Conservation (phyloP, 78 protist genomes). For the Pigoraptor vietnamica region DNA sequence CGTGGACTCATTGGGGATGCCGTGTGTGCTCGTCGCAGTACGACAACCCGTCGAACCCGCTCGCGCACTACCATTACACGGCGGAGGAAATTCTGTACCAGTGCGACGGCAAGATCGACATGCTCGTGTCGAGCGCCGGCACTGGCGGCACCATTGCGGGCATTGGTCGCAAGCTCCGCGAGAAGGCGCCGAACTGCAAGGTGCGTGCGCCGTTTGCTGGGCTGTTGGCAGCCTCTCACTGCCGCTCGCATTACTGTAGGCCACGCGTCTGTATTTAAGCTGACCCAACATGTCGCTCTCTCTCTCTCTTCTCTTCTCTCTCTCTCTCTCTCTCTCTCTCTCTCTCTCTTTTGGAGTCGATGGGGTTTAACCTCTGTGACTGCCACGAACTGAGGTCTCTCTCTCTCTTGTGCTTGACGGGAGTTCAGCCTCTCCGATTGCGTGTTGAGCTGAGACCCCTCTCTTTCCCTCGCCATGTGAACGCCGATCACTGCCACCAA, state of each 20-base stretch:
- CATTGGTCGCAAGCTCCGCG: slow-evolving; percentile 76
- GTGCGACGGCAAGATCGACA: slow-evolving; percentile 69
- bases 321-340: no score
- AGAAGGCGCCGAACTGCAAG: slow-evolving; percentile 49
- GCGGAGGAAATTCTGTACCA: slow-evolving; percentile 86
- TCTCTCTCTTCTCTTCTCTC: no score
- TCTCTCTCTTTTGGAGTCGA: no score
- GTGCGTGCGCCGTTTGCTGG: no score
- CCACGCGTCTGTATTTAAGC: not conserved
- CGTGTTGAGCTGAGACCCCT: no score
- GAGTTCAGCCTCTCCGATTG: no score
- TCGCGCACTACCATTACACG: slow-evolving; percentile 87
- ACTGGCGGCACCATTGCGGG: slow-evolving; percentile 96
- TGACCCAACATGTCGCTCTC: no score
- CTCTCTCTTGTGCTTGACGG: no score
- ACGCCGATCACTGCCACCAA: not conserved
- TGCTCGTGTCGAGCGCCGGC: slow-evolving; percentile 88
- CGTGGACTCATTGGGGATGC: not conserved
- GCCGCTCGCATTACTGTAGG: not conserved
- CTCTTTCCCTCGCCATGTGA: no score
- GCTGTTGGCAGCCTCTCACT: no score
- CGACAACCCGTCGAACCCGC: slow-evolving; percentile 79
- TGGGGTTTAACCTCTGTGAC: no score
- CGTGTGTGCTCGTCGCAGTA: slow-evolving; percentile 45
- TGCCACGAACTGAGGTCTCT: no score